These are phyloP conservation scores for Yarrowia alimentaria DNA, from an alignment of 805 yeast species.

Conservation along the genomic window DNA sequence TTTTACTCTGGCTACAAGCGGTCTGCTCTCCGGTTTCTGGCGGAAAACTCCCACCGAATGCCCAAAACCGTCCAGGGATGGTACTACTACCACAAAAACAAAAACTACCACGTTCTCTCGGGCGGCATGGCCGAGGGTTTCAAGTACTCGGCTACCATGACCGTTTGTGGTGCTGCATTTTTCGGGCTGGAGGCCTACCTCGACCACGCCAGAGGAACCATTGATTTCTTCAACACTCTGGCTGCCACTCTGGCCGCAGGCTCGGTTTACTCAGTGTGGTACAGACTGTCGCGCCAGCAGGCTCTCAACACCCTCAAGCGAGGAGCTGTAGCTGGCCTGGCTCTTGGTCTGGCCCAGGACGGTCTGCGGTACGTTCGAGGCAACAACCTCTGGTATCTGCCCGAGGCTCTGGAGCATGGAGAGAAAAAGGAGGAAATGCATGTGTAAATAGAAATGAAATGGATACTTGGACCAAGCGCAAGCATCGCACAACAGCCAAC, in stretches of 20 bases:
- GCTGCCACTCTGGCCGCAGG: slow-evolving; percentile 56
- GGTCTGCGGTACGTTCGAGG: slow-evolving; percentile 55
- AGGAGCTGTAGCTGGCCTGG: slow-evolving; percentile 59
- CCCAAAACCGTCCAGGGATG: slow-evolving; percentile 79
- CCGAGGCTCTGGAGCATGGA: not conserved
- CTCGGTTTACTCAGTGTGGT: slow-evolving; percentile 48
- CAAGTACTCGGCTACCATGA: slow-evolving; percentile 45
- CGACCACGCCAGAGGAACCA: slow-evolving; percentile 52
- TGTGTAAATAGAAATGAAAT: not conserved
- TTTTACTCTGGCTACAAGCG: slow-evolving; percentile 56
- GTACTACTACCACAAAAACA: slow-evolving; percentile 83
- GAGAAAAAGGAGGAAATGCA: slow-evolving; percentile 5
- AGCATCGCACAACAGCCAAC: no score
- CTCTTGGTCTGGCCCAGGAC: slow-evolving; percentile 68
- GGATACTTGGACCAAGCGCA: no score
- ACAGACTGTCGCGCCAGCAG: slow-evolving; percentile 39
- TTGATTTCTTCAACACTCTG: slow-evolving; percentile 64
- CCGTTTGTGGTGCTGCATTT: slow-evolving; percentile 48
- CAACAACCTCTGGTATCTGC: slow-evolving; percentile 64
- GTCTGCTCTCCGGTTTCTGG: slow-evolving; percentile 60
- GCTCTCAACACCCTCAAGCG: slow-evolving; percentile 41
- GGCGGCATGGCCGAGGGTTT: slow-evolving; percentile 53
- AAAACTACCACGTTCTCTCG: slow-evolving; percentile 68
- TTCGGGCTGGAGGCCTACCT: slow-evolving; percentile 62
- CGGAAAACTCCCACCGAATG: slow-evolving; percentile 78